phyloP scores from a whole-genome alignment of 176 grass and related monocot species.

The Avena eriantha region DNA sequence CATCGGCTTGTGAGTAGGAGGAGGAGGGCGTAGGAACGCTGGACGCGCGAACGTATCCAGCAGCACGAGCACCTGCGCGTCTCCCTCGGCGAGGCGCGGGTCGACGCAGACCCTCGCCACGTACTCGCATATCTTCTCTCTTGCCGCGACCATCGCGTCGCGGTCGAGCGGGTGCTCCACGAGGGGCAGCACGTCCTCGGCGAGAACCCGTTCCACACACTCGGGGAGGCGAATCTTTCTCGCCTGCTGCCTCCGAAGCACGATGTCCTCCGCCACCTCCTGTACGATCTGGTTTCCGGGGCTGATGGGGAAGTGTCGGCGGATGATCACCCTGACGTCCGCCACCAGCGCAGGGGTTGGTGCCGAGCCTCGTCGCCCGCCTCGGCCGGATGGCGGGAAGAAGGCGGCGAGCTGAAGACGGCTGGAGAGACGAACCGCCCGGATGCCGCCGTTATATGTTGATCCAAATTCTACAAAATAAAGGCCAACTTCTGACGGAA shows the following conservation, averaged over 20 bases:
- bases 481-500: too few relatives aligned
- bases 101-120: constrained; percentile 27
- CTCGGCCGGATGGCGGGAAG: background rate
- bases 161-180: constrained; percentile 33
- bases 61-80: constrained; percentile 8
- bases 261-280: constrained; percentile 39
- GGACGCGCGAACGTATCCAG: constrained; percentile 21
- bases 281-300: background rate
- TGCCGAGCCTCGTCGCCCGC: background rate
- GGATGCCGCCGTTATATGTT: background rate
- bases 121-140: background rate
- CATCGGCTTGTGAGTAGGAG: background rate
- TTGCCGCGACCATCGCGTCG: background rate
- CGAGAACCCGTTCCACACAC: background rate
- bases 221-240: background rate
- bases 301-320: constrained; percentile 18
- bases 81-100: background rate
- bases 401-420: background rate
- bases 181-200: constrained; percentile 4
- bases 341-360: background rate
- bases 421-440: background rate
- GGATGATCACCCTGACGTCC: constrained; percentile 26
- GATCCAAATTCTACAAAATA: too few relatives aligned
- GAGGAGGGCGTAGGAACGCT: background rate
- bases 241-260: constrained; percentile 2